phyloP scores from a whole-genome alignment of 75 land plant genomes.

The Picea sitchensis region DNA sequence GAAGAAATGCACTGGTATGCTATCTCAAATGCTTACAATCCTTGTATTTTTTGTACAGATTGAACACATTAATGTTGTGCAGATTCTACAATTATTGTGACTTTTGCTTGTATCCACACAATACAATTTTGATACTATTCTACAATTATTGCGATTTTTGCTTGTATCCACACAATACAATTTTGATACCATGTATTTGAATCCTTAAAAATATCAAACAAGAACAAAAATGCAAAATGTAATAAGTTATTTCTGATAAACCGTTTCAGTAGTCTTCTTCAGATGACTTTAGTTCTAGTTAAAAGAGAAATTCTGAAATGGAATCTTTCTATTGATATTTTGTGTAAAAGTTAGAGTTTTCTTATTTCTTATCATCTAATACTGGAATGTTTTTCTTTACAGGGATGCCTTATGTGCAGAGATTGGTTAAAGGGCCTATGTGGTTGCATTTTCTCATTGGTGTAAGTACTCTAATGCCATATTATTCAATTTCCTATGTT shows the following conservation, averaged over 20 bases:
- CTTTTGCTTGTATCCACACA: neutral
- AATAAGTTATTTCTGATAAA: neutral
- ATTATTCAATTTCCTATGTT: neutral
- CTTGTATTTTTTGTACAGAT: neutral
- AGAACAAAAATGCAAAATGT: neutral
- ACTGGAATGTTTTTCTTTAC: slow-evolving; percentile 16
- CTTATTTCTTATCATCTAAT: neutral
- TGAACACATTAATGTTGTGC: neutral
- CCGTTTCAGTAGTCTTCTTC: neutral
- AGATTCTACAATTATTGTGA: neutral
- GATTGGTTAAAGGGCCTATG: slow-evolving; percentile 69
- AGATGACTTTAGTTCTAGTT: neutral
- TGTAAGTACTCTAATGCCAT: slow-evolving; percentile 39
- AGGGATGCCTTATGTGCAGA: slow-evolving; percentile 76
- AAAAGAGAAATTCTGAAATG: neutral
- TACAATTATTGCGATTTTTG: neutral
- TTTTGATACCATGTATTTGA: neutral
- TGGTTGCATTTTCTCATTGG: slow-evolving; percentile 84
- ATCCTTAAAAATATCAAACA: neutral
- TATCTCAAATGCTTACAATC: neutral
- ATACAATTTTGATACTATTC: neutral
- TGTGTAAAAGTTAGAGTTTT: neutral
- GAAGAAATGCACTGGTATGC: neutral
- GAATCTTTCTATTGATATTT: neutral
- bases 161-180: neutral